These are phyloP conservation scores for Isabelozyma pseudorhagii DNA, from an alignment of 805 yeast species.

Conservation along the genomic window DNA sequence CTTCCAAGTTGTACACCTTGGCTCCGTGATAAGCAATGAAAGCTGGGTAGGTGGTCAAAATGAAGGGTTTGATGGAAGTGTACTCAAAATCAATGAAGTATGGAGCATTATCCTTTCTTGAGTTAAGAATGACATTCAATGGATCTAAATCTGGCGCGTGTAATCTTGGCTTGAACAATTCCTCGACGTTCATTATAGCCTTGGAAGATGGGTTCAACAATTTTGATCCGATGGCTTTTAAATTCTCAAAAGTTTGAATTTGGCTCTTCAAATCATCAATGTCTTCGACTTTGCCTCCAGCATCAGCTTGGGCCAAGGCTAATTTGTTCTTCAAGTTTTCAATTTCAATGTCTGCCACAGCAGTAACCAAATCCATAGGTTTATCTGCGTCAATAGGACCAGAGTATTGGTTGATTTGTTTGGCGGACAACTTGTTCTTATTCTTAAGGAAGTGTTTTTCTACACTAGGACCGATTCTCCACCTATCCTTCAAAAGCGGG, in stretches of 20 bases:
- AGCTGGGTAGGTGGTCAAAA: slow-evolving; percentile 73
- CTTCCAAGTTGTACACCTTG: slow-evolving; percentile 70
- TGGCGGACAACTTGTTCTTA: slow-evolving; percentile 50
- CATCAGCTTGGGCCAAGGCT: slow-evolving; percentile 52
- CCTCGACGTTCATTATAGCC: slow-evolving; percentile 58
- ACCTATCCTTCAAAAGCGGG: slow-evolving; percentile 55
- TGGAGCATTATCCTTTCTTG: slow-evolving; percentile 31
- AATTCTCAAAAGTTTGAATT: slow-evolving; percentile 59
- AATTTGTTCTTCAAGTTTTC: slow-evolving; percentile 56
- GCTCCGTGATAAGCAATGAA: slow-evolving; percentile 88
- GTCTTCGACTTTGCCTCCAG: slow-evolving; percentile 44
- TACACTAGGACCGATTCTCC: slow-evolving; percentile 88
- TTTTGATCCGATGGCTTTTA: slow-evolving; percentile 52
- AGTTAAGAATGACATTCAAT: slow-evolving; percentile 63
- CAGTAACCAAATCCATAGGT: slow-evolving; percentile 61
- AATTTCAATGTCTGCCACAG: slow-evolving; percentile 64
- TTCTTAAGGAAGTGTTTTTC: slow-evolving; percentile 78
- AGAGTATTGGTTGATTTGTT: slow-evolving; percentile 44
- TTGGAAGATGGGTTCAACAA: slow-evolving; percentile 54
- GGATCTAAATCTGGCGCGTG: slow-evolving; percentile 87
- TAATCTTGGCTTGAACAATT: slow-evolving; percentile 69
- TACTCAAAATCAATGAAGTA: slow-evolving; percentile 83
- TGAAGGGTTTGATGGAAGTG: slow-evolving; percentile 74
- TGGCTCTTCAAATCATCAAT: slow-evolving; percentile 44
- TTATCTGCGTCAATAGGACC: slow-evolving; percentile 76